These are phyloP conservation scores for Camellia japonica DNA, from an alignment of 148 eudicot genomes.

Conservation along the genomic window DNA sequence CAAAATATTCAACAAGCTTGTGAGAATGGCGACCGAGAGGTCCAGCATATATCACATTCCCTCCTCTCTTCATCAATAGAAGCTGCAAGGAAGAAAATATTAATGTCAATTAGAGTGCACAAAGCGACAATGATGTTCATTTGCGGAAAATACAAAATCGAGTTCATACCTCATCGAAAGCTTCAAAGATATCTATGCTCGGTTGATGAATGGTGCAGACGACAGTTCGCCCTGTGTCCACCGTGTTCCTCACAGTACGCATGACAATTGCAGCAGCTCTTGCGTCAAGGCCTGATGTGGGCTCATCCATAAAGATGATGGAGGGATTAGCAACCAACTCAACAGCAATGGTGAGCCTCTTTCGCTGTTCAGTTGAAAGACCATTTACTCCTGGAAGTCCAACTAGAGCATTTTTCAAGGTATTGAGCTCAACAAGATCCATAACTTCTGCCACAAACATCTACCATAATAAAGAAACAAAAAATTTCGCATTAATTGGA, in stretches of 20 bases:
- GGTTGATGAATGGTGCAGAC: conserved; percentile 42
- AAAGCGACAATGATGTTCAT: neutral
- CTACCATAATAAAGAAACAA: conserved; percentile 13
- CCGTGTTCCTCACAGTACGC: conserved; percentile 34
- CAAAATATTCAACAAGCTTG: conserved; percentile 35
- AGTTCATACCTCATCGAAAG: conserved; percentile 42
- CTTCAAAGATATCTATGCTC: conserved; percentile 43
- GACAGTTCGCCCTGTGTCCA: conserved; percentile 33
- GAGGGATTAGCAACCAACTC: conserved; percentile 43
- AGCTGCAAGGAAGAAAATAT: conserved; percentile 20
- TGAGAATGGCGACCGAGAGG: conserved; percentile 34
- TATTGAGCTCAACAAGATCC: conserved; percentile 38
- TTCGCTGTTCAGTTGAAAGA: conserved; percentile 42
- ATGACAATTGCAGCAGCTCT: conserved; percentile 39
- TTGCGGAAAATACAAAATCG: neutral
- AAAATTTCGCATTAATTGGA: neutral
- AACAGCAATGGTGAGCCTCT: conserved; percentile 42
- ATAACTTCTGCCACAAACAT: conserved; percentile 39
- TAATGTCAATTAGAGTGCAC: neutral
- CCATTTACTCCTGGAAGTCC: conserved; percentile 44
- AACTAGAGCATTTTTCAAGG: conserved; percentile 30
- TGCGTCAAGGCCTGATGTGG: conserved; percentile 36
- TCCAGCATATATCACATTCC: conserved; percentile 34
- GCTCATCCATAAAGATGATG: conserved; percentile 36
- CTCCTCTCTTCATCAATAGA: conserved; percentile 43